Percentiles rank a stretch among this genome's conserved stretches.
Conservation (phyloP, 2,329 filamentous ascomycete species). For the Penicillium sclerotigenum region DNA sequence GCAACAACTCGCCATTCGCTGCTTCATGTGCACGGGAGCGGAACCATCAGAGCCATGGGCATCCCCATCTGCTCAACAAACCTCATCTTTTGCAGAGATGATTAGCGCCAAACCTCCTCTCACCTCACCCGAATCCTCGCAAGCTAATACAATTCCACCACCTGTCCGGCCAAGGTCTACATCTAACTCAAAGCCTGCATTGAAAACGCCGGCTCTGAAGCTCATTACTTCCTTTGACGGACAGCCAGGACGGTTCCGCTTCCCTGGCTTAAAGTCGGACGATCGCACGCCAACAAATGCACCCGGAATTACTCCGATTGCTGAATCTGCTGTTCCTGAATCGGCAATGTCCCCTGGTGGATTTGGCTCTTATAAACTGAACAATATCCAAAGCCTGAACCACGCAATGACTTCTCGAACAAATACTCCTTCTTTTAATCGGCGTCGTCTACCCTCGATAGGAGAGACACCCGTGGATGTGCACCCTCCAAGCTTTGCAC, state of each 20-base stretch:
- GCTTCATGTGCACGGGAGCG: constrained; percentile 83
- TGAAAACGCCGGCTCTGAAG: constrained; percentile 80
- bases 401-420: constrained; percentile 67
- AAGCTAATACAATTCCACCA: constrained; percentile 24
- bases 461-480: constrained; percentile 63
- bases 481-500: constrained; percentile 42
- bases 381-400: constrained; percentile 64
- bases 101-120: constrained; percentile 31
- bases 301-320: constrained; percentile 82
- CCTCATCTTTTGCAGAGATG: constrained; percentile 43
- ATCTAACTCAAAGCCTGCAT: constrained; percentile 57
- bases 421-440: constrained; percentile 58
- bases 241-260: constrained; percentile 56
- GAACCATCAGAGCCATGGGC: constrained; percentile 85
- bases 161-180: constrained; percentile 42
- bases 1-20: constrained; percentile 85
- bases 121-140: constrained; percentile 60
- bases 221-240: constrained; percentile 82
- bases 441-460: constrained; percentile 72
- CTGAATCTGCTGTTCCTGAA: constrained; percentile 64
- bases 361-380: constrained; percentile 55
- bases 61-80: constrained; percentile 71
- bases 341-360: constrained; percentile 65
- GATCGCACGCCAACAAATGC: constrained; percentile 70
- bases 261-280: constrained; percentile 55